A percentile compares a stretch with the other conserved stretches of the same genome.
Evolutionary conservation across 495 filamentous ascomycete genomes (phyloP).

Genomic region (Aspergillus affinis): DNA sequence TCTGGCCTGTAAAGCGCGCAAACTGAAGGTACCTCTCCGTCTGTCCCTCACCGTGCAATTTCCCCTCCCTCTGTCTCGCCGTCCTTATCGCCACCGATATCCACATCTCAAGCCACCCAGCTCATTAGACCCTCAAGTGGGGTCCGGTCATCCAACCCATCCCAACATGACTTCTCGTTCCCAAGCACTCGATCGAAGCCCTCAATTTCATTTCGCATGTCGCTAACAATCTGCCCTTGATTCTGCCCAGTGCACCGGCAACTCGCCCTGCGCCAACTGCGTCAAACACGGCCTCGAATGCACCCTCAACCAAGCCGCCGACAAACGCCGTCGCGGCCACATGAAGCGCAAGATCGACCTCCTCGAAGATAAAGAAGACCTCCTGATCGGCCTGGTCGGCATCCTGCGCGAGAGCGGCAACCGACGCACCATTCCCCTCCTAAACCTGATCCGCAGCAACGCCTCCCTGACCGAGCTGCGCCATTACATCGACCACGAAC

Average conservation of each 20-base stretch:
- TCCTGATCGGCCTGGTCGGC: constrained; percentile 29
- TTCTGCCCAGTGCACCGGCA: constrained; percentile 30
- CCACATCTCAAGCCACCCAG: background rate
- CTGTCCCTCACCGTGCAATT: background rate
- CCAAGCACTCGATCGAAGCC: too few species aligned
- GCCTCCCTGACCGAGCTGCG: constrained; percentile 32
- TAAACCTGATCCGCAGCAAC: constrained; percentile 39
- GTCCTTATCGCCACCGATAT: background rate
- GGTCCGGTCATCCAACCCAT: too few species aligned
- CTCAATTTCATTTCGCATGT: too few species aligned
- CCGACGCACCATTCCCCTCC: constrained; percentile 19
- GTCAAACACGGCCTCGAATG: constrained; percentile 30
- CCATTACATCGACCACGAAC: constrained; percentile 28
- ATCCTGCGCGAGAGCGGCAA: constrained; percentile 28
- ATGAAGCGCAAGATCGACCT: constrained; percentile 39
- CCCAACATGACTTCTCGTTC: too few species aligned
- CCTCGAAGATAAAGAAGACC: constrained; percentile 30
- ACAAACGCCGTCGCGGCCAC: constrained; percentile 34
- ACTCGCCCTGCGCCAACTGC: constrained; percentile 35
- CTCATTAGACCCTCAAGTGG: background rate
- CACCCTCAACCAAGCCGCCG: constrained; percentile 30
- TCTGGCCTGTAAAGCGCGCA: constrained; percentile 30
- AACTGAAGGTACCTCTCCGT: constrained; percentile 23
- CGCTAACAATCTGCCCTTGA: too few species aligned
- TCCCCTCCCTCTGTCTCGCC: background rate